Base-by-base conservation (phyloP, 768 basidiomycete genomes). In the Xerocomus brunneocitrinus region DNA sequence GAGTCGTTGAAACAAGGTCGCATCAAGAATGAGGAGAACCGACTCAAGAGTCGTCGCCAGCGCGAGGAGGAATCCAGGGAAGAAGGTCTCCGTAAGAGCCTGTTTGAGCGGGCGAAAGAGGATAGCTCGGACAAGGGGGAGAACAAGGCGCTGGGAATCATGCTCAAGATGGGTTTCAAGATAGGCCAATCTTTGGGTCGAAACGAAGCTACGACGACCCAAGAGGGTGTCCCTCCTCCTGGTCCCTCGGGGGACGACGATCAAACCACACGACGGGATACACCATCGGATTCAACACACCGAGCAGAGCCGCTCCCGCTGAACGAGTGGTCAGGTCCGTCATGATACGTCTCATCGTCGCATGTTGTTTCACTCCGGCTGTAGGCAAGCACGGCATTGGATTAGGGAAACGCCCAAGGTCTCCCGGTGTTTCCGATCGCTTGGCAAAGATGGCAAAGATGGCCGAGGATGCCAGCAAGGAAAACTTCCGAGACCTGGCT, bases 111-210 rank as follows among this genome's bases (percentile, higher is more conserved):
- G 40, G 87, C 86, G 24, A 76, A 79, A 65, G 86, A 89, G 63
- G 78, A 81, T 56, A 77, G 77, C 54, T 36, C 25, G 31, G 60
- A 66, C 42, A 56, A 47, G 1, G 63, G 59, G 14, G 76, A 79
- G 40, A 91, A 81, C 73, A 93, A 91, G 67, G 91, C 91, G 8
- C 73, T 93, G 50, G 79, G 81, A 14, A 92, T 94, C 75, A 94
- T 94, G 91, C 83, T 88, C 79, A 92, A 89, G 73, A 93, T 93
- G 91, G 91, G 91, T 1, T 94, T 90, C 74, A 87, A 86, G 71
- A 83, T 88, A 3, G 91, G 91, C 14, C 83, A 91, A 67, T 76
- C 88, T 13, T 76, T 93, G 28, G 90, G 91, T 16, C 76, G 71
- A 62, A 49, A 64, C 24, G 62, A 59, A 13, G 53, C 49, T 52